Conservation (phyloP, 2,329 filamentous ascomycete genomes). For the Colletotrichum graminicola region DNA sequence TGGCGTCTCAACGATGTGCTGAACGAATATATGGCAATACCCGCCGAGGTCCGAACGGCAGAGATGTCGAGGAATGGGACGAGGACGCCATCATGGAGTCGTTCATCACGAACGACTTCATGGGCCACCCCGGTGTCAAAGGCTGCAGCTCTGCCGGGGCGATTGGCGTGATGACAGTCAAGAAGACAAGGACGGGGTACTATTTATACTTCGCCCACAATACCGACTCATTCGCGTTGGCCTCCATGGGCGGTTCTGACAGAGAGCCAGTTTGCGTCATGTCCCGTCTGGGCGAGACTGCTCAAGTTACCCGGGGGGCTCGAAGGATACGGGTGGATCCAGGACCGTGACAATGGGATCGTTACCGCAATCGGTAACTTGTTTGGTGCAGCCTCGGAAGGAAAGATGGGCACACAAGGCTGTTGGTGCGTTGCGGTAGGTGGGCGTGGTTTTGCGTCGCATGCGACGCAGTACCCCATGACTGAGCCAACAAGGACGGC, state of each 20-base stretch:
- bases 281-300: slow-evolving; percentile 75
- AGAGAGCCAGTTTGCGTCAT: slow-evolving; percentile 83
- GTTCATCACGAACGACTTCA: slow-evolving; percentile 91
- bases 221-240: slow-evolving; percentile 88
- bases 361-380: background rate
- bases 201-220: slow-evolving; percentile 97
- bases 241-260: slow-evolving; percentile 88
- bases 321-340: slow-evolving; percentile 58
- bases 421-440: slow-evolving; percentile 4
- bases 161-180: slow-evolving; percentile 91
- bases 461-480: background rate
- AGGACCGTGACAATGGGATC: background rate
- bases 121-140: slow-evolving; percentile 87
- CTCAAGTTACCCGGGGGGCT: slow-evolving; percentile 67
- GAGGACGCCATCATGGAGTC: slow-evolving; percentile 80
- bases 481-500: background rate
- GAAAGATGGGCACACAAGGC: background rate
- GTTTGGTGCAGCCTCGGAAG: background rate
- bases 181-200: slow-evolving; percentile 81
- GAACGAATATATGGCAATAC: slow-evolving; percentile 83
- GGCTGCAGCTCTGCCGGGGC: slow-evolving; percentile 85
- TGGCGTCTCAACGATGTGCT: slow-evolving; percentile 89
- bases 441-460: background rate
- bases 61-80: slow-evolving; percentile 75
- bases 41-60: slow-evolving; percentile 70